phyloP scores from a whole-genome alignment of 1,284 basidiomycete genomes.

The Taiwanofungus camphoratus region DNA sequence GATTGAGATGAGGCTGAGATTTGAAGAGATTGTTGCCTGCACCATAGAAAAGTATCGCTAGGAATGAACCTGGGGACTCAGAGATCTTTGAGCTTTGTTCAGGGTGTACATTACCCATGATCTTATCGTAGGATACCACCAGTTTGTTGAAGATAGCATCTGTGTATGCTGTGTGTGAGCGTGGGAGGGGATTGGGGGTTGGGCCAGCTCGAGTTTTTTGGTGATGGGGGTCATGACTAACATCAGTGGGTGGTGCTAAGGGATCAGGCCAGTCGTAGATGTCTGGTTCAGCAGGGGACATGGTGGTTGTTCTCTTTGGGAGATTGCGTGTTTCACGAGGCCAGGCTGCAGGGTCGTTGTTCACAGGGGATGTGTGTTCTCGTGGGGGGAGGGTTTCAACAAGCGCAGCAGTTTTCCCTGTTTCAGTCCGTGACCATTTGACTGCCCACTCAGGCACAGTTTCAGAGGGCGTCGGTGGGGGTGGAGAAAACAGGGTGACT shows the following conservation, averaged over 20 bases:
- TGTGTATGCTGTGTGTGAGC: neutral
- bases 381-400: too few relatives aligned
- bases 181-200: neutral
- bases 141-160: neutral
- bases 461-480: neutral
- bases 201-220: neutral
- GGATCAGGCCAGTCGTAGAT: neutral
- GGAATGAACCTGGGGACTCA: neutral
- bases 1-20: neutral
- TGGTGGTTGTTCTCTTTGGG: neutral
- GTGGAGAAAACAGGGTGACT: neutral
- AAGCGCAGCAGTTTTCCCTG: too few relatives aligned
- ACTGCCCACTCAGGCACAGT: too few relatives aligned
- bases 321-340: neutral
- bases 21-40: neutral
- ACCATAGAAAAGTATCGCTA: neutral
- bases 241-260: neutral
- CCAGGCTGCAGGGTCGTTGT: neutral
- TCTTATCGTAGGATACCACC: neutral
- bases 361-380: too few relatives aligned
- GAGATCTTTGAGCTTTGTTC: neutral
- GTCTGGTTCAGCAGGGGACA: neutral
- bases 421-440: too few relatives aligned
- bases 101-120: neutral
- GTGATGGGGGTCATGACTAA: neutral